Evolutionary conservation across 208 protist genomes (phyloP).

Genomic region (Leishmania braziliensis): DNA sequence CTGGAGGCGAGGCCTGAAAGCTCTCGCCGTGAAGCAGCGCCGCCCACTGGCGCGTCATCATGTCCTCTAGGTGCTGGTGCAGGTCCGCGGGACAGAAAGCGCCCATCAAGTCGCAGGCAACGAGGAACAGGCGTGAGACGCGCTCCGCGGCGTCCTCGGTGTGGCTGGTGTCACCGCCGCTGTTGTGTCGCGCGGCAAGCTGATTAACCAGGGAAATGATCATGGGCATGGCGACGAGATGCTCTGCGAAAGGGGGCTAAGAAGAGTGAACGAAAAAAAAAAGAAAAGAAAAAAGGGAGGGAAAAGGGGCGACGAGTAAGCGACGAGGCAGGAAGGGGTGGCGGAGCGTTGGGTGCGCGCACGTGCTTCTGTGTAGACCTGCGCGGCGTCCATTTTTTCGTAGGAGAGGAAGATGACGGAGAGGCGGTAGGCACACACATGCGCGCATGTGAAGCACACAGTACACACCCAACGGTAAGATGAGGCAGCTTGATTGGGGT

Average conservation of each 20-base stretch:
- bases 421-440: neutral
- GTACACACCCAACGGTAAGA: neutral
- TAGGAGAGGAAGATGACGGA: neutral
- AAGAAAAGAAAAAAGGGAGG: no score
- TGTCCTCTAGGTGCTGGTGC: constrained; percentile 14
- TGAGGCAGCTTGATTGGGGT: neutral
- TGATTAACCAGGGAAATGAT: constrained; percentile 25
- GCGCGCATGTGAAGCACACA: neutral
- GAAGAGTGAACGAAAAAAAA: neutral
- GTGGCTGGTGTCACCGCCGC: constrained; percentile 4
- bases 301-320: neutral
- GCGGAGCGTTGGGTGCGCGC: neutral
- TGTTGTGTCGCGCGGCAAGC: constrained; percentile 20
- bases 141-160: constrained; percentile 13
- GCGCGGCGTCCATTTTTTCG: neutral
- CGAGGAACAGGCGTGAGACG: constrained; percentile 21
- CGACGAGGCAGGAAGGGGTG: neutral
- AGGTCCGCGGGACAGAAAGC: constrained; percentile 15
- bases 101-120: constrained; percentile 24
- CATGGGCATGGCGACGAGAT: neutral
- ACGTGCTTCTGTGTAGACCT: neutral
- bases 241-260: neutral
- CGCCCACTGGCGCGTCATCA: constrained; percentile 20
- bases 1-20: neutral
- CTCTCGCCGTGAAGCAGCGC: constrained; percentile 13